Conservation (phyloP, 1,139 yeast genomes). For the Suhomyces chickasaworum region DNA sequence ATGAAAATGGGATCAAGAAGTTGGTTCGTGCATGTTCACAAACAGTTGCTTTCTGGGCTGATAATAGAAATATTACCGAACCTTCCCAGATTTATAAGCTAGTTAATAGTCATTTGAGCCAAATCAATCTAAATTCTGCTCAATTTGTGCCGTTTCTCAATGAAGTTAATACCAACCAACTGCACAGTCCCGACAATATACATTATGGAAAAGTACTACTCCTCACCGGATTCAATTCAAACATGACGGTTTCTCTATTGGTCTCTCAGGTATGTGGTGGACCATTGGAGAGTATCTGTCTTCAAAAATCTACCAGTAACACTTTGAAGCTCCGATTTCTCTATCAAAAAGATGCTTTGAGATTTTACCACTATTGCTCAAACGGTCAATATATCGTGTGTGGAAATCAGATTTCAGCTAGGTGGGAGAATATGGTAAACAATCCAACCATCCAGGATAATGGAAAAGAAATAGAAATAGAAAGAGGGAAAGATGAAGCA, state of each 20-base stretch:
- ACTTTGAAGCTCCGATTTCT: constrained; percentile 55
- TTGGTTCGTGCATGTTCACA: constrained; percentile 3
- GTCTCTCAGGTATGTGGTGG: constrained; percentile 72
- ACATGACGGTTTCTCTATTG: constrained; percentile 48
- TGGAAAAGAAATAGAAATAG: too few relatives aligned
- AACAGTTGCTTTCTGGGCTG: background rate
- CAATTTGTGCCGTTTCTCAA: background rate
- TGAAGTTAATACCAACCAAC: too few relatives aligned
- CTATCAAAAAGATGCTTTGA: constrained; percentile 54
- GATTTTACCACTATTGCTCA: constrained; percentile 56
- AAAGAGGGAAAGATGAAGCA: too few relatives aligned
- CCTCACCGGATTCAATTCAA: constrained; percentile 10
- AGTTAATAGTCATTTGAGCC: background rate
- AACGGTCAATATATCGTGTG: constrained; percentile 63
- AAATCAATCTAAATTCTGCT: background rate
- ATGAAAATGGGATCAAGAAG: background rate
- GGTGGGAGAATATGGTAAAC: constrained; percentile 26
- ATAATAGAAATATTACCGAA: background rate
- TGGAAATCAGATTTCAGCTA: constrained; percentile 51
- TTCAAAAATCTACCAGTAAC: constrained; percentile 9
- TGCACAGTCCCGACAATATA: too few relatives aligned
- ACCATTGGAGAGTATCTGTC: constrained; percentile 58
- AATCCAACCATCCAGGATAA: too few relatives aligned
- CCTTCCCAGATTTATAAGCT: background rate
- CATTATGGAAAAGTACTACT: constrained; percentile 9